These are phyloP conservation scores for Colletotrichum tanaceti DNA, from an alignment of 2,329 filamentous ascomycete genomes.

Conservation along the genomic window DNA sequence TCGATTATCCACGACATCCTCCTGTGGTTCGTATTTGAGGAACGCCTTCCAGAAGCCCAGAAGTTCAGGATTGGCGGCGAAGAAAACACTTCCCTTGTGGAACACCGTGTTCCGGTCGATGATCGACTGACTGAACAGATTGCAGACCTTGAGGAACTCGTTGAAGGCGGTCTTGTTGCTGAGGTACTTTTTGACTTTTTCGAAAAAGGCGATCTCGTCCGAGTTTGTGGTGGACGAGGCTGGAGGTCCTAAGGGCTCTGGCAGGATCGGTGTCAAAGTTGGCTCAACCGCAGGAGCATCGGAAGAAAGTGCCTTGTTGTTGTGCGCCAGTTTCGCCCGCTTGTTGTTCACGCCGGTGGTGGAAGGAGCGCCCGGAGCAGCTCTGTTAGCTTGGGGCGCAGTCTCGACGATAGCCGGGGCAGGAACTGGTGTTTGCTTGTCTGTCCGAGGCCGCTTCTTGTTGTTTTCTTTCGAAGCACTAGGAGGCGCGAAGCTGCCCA, in stretches of 20 bases:
- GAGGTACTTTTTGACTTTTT: conserved; percentile 95
- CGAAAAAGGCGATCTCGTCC: conserved; percentile 94
- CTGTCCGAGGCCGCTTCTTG: conserved; percentile 82
- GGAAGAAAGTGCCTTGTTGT: conserved; percentile 65
- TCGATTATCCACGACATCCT: conserved; percentile 82
- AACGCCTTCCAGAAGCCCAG: conserved; percentile 89
- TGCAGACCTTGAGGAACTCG: conserved; percentile 97
- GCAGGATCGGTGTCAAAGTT: conserved; percentile 87
- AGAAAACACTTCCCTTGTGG: conserved; percentile 85
- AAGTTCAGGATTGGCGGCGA: conserved; percentile 89
- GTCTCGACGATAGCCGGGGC: conserved; percentile 58
- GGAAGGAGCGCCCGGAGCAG: conserved; percentile 44
- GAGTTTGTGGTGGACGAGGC: conserved; percentile 78
- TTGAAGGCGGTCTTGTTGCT: conserved; percentile 92
- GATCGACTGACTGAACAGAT: conserved; percentile 91
- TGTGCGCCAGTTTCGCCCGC: conserved; percentile 79
- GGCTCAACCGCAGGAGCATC: conserved; percentile 79
- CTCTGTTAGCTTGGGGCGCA: conserved; percentile 51
- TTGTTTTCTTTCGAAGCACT: conserved; percentile 84
- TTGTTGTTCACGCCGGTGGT: conserved; percentile 60
- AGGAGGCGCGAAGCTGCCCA: conserved; percentile 91
- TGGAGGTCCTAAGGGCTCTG: conserved; percentile 85
- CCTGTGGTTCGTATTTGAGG: conserved; percentile 80
- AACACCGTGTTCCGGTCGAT: conserved; percentile 88
- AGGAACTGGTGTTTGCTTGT: conserved; percentile 64